Evolutionary conservation across 768 basidiomycete genomes (phyloP).

Genomic region (Boletus sensibilis): DNA sequence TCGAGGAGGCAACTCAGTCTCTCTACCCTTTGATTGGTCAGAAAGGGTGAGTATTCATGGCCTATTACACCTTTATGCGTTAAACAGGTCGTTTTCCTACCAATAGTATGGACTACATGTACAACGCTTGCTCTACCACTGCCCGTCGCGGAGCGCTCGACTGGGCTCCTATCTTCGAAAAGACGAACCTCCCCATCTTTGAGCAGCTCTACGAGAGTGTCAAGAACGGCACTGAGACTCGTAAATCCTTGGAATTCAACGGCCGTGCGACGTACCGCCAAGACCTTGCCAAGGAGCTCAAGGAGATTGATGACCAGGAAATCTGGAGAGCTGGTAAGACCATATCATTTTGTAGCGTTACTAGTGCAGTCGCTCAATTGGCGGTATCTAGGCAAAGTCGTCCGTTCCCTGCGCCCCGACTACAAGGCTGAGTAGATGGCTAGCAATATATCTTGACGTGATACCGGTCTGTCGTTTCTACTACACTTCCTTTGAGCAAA

Average conservation of each 20-base stretch:
- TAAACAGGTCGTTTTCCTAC: not conserved
- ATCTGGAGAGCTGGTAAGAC: conserved; percentile 90
- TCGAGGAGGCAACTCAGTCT: conserved; percentile 99
- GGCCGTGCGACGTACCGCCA: conserved; percentile 87
- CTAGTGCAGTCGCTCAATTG: conserved; percentile 6
- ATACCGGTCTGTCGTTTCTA: conserved; percentile 13
- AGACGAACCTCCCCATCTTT: conserved; percentile 92
- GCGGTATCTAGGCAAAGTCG: conserved; percentile 65
- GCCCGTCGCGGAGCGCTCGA: conserved; percentile 98
- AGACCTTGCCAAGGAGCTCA: conserved; percentile 89
- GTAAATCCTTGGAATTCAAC: conserved; percentile 96
- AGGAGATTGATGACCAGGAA: conserved; percentile 96
- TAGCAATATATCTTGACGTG: not conserved
- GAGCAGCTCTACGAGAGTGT: conserved; percentile 95
- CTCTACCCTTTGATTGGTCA: conserved; percentile 95
- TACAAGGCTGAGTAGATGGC: conserved; percentile 60
- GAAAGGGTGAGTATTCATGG: conserved; percentile 63
- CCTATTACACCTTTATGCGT: not conserved
- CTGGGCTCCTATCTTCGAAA: conserved; percentile 97
- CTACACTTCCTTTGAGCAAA: conserved; percentile 6
- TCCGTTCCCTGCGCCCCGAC: conserved; percentile 85
- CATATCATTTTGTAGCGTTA: not conserved
- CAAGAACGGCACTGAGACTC: conserved; percentile 92
- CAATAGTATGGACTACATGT: conserved; percentile 97
- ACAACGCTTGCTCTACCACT: conserved; percentile 97